Conservation (phyloP, 441 rosid genomes). For the Corymbia calophylla region DNA sequence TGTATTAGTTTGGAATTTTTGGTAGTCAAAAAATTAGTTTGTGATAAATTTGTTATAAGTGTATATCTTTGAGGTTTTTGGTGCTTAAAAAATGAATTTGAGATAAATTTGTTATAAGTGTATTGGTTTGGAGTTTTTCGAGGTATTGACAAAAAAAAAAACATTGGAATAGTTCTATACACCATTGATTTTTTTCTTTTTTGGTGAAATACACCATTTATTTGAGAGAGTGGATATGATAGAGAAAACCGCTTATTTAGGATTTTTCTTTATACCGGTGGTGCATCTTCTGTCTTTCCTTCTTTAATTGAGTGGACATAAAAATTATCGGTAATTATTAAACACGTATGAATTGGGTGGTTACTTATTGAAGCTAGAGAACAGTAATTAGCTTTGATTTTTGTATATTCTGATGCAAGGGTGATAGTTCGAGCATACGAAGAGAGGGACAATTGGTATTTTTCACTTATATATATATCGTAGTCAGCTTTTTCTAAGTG, state of each 20-base stretch:
- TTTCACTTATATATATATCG: not conserved
- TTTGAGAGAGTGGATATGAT: not conserved
- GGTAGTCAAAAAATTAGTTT: too few relatives aligned
- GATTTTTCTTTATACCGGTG: not conserved
- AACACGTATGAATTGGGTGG: not conserved
- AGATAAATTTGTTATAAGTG: too few relatives aligned
- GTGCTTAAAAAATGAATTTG: not conserved
- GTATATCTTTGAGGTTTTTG: too few relatives aligned
- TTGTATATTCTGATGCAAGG: not conserved
- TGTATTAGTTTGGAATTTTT: too few relatives aligned
- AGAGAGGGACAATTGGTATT: not conserved
- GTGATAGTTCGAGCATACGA: too few relatives aligned
- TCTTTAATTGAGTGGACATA: not conserved
- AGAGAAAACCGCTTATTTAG: not conserved
- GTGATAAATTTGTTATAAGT: fast-evolving
- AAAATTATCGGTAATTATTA: not conserved
- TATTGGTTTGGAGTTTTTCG: too few relatives aligned
- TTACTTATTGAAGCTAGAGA: not conserved
- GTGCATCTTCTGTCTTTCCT: not conserved
- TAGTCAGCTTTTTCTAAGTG: not conserved
- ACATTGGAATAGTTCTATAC: too few relatives aligned
- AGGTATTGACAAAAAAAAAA: not conserved
- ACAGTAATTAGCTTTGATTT: not conserved
- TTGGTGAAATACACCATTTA: not conserved
- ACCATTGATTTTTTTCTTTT: too few relatives aligned